These are phyloP conservation scores for Phialophora tarda DNA, from an alignment of 2,329 filamentous ascomycete species.

Conservation along the genomic window DNA sequence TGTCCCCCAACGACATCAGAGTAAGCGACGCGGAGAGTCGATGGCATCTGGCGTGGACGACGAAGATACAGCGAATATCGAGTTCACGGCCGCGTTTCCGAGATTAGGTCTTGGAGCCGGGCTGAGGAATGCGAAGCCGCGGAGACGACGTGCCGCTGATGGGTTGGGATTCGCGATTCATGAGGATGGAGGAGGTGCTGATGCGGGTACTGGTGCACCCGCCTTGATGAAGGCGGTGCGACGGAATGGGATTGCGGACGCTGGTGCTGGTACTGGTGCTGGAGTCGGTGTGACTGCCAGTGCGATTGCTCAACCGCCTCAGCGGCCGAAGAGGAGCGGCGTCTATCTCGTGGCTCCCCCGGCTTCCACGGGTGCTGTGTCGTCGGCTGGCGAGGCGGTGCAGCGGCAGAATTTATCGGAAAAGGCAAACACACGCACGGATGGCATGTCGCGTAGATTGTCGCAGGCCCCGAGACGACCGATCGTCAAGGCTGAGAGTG, in stretches of 20 bases:
- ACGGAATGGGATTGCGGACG: slow-evolving; percentile 24
- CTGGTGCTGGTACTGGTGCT: slow-evolving; percentile 1
- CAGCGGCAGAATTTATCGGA: background rate
- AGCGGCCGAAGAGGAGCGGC: slow-evolving; percentile 47
- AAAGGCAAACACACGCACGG: background rate
- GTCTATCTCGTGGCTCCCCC: slow-evolving; percentile 37
- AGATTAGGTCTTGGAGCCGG: slow-evolving; percentile 12
- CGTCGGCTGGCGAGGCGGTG: background rate
- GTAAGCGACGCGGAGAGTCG: background rate
- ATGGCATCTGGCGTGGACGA: slow-evolving; percentile 23
- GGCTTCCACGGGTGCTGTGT: background rate
- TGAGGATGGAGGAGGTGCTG: slow-evolving; percentile 41
- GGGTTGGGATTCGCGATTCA: slow-evolving; percentile 47
- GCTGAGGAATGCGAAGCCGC: slow-evolving; percentile 32
- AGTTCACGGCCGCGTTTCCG: slow-evolving; percentile 50
- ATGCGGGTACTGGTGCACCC: background rate
- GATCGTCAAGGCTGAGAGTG: slow-evolving; percentile 8
- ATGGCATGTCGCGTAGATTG: slow-evolving; percentile 5
- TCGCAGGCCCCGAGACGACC: slow-evolving; percentile 25
- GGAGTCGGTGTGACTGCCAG: background rate
- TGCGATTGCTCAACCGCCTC: slow-evolving; percentile 47
- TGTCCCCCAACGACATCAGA: background rate
- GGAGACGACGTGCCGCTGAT: slow-evolving; percentile 42
- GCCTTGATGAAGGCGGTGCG: slow-evolving; percentile 7
- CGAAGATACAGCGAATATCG: slow-evolving; percentile 48